A percentile compares a stretch with the other conserved stretches of the same genome.
Conservation (phyloP, 768 basidiomycete species). For the Tylopilus subfusipes region DNA sequence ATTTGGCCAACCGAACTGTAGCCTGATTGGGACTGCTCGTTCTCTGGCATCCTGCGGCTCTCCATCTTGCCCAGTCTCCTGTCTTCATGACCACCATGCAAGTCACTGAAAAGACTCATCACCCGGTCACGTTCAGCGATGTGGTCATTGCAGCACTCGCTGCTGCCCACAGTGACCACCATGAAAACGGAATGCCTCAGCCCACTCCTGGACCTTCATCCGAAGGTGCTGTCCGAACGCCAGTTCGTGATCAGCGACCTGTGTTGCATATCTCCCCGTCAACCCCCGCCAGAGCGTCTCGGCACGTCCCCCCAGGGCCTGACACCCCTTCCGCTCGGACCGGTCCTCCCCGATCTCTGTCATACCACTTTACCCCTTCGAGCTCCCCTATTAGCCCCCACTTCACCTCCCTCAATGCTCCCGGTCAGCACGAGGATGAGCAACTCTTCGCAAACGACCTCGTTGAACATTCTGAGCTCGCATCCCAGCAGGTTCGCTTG, state of each 20-base stretch:
- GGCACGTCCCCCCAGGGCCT: conserved; percentile 11
- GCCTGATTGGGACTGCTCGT: no score
- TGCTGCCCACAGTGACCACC: not conserved
- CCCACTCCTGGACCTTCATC: not conserved
- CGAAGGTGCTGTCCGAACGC: not conserved
- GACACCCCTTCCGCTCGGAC: conserved; percentile 62
- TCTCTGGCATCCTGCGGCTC: not conserved
- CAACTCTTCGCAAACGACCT: conserved; percentile 30
- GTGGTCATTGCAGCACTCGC: conserved; percentile 6
- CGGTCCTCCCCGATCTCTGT: conserved; percentile 71
- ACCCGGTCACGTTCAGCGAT: conserved; percentile 5
- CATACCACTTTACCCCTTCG: conserved; percentile 57
- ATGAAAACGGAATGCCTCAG: not conserved
- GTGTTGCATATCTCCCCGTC: conserved; percentile 12
- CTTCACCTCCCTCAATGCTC: conserved; percentile 19
- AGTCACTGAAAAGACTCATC: not conserved
- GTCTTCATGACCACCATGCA: conserved; percentile 12
- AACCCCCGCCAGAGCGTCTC: not conserved
- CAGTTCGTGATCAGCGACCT: conserved; percentile 10
- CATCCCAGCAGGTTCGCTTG: conserved; percentile 28
- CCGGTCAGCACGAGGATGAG: conserved; percentile 26
- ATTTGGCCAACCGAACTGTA: not conserved
- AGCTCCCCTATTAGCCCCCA: conserved; percentile 35
- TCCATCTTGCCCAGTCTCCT: no score
- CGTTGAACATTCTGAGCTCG: conserved; percentile 32